phyloP scores from a whole-genome alignment of 2,329 filamentous ascomycete genomes.

The Colletotrichum salicis region DNA sequence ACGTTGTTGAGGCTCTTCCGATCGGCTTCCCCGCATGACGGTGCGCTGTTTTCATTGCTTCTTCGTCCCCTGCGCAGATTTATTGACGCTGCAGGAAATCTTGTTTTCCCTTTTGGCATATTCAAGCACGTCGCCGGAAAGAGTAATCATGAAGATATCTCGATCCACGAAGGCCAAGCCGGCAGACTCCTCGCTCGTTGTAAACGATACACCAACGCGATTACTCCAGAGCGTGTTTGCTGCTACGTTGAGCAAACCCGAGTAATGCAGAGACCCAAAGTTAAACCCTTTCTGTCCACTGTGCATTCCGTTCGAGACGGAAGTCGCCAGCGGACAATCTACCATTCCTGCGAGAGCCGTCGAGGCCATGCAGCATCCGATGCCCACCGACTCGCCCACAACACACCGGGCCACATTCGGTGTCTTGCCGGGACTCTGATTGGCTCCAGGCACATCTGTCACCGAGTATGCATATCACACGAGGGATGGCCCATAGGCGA shows the following conservation, averaged over 20 bases:
- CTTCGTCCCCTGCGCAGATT: not conserved
- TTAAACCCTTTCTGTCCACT: constrained; percentile 16
- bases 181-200: constrained; percentile 11
- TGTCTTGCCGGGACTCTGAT: constrained; percentile 6
- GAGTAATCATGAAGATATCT: not conserved
- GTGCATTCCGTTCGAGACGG: constrained; percentile 20
- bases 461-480: constrained; percentile 21
- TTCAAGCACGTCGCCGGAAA: not conserved
- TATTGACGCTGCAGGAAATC: not conserved
- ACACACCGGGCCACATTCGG: constrained; percentile 10
- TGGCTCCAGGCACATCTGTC: constrained; percentile 9
- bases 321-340: constrained; percentile 9
- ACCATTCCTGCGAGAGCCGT: constrained; percentile 29
- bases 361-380: constrained; percentile 28
- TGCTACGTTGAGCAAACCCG: constrained; percentile 13
- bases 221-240: constrained; percentile 17
- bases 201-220: constrained; percentile 29
- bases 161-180: not conserved
- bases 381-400: constrained; percentile 10
- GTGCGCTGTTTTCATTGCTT: not conserved
- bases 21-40: not conserved
- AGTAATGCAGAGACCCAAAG: constrained; percentile 30
- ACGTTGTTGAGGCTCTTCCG: constrained; percentile 4
- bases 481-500: constrained; percentile 30
- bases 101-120: not conserved